Base-by-base conservation (phyloP, 2,329 filamentous ascomycete genomes). In the Fulvia fulva region DNA sequence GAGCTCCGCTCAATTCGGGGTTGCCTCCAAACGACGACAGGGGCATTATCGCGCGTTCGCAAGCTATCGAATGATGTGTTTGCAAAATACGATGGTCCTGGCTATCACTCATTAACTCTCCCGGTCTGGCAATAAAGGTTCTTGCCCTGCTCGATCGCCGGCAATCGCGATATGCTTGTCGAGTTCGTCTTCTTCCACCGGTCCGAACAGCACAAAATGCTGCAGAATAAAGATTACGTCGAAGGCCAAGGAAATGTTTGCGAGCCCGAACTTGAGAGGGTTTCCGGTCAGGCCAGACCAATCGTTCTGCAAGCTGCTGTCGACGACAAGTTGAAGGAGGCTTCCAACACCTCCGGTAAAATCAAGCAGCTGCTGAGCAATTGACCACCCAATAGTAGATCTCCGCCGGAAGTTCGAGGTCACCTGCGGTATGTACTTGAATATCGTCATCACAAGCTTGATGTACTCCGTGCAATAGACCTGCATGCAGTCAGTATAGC, bases 231-330 rank as follows among this genome's bases (percentile, higher is more conserved):
- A 97, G 51, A 96, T 79, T 30, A 88, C 63, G 71, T 97, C 93
- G 72, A 96, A 97, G 2, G 90, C 73, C 67, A 97, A 87, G 58
- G 87, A 91, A 47, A 96, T 84, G 69, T 96, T 93, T 14, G 90
- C 89, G 44, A 97, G 80, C 2, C 87, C 85, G 58, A 97, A 85
- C 77, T 97, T 99, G 66, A 94, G 87, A 0, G 91, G 90, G 73
- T 97, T 97, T 1, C 92, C 93, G 0, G 87, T 91, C 58, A 97
- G 81, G 22, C 93, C 94, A 50, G 87, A 89, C 92, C 93, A 97
- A 76, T 96, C 91, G 56, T 82, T 82, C 73, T 94, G 87, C 37
- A 95, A 76, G 58, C 87, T 90, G 59, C 90, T 91, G 76, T 97
- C 94, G 61, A 97, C 86, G 22, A 87, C 77, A 62, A 96, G 82